Evolutionary conservation across 371 early-diverging fungal genomes (phyloP).

Genomic region (Mucor sp.): DNA sequence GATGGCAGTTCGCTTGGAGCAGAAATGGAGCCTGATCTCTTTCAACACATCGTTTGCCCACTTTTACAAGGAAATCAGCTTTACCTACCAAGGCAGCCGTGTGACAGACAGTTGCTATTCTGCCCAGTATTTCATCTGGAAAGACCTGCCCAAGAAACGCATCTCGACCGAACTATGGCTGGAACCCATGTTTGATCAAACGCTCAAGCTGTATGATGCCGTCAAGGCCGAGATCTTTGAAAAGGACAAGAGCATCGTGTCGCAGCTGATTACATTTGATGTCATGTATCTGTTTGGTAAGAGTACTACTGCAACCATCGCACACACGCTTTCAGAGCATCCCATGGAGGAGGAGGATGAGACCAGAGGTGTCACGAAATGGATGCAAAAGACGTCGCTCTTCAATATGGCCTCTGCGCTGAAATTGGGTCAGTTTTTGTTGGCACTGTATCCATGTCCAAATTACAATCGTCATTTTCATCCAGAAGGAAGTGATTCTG

Average conservation of each 20-base stretch:
- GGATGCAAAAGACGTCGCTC: constrained; percentile 41
- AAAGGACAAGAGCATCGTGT: constrained; percentile 62
- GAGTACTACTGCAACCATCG: constrained; percentile 31
- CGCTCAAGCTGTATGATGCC: constrained; percentile 34
- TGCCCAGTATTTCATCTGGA: constrained; percentile 70
- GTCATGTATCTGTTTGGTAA: constrained; percentile 69
- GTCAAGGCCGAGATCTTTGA: constrained; percentile 55
- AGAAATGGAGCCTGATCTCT: constrained; percentile 51
- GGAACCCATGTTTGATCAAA: constrained; percentile 60
- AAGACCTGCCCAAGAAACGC: constrained; percentile 56
- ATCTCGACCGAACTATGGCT: constrained; percentile 79
- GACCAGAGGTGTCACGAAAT: constrained; percentile 9
- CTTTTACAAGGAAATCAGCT: constrained; percentile 68
- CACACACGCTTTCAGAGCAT: constrained; percentile 10
- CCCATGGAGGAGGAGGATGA: background rate
- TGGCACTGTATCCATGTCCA: constrained; percentile 49
- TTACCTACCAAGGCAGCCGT: constrained; percentile 4
- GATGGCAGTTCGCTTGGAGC: constrained; percentile 64
- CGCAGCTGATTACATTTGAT: constrained; percentile 77
- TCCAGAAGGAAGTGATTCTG: background rate
- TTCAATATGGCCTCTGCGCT: constrained; percentile 54
- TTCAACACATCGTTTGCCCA: constrained; percentile 61
- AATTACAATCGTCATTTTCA: constrained; percentile 13
- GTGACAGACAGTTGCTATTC: constrained; percentile 39
- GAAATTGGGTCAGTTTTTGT: constrained; percentile 41